phyloP scores from a whole-genome alignment of 2,329 filamentous ascomycete genomes.

The Thermomyces lanuginosus region DNA sequence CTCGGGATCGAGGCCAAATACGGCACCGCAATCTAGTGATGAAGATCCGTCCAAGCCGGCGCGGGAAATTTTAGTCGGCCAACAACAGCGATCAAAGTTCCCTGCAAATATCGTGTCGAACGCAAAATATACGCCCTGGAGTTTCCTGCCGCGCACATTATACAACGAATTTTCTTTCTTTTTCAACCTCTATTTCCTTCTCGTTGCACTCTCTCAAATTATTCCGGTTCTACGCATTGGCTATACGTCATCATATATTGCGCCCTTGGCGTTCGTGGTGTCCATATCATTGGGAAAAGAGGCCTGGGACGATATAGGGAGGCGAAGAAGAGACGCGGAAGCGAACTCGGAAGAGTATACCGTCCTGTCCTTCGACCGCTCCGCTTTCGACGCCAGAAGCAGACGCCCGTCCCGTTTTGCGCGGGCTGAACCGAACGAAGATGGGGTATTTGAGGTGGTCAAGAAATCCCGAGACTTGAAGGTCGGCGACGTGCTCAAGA shows the following conservation, averaged over 20 bases:
- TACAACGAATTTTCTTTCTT: conserved; percentile 99
- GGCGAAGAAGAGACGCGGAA: conserved; percentile 74
- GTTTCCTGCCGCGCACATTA: conserved; percentile 80
- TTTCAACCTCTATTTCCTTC: conserved; percentile 97
- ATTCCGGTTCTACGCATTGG: conserved; percentile 82
- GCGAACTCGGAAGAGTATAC: conserved; percentile 85
- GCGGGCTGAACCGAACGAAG: conserved; percentile 2
- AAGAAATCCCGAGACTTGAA: conserved; percentile 78
- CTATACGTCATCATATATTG: conserved; percentile 87
- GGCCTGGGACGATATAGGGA: conserved; percentile 78
- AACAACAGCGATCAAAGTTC: conserved; percentile 56
- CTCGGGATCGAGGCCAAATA: too few species aligned
- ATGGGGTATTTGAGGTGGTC: conserved; percentile 45
- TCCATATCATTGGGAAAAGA: conserved; percentile 89
- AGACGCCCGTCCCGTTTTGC: conserved; percentile 5
- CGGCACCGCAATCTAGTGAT: conserved; percentile 20
- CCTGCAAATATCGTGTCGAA: conserved; percentile 88
- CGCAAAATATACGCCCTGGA: conserved; percentile 91
- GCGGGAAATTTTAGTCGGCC: conserved; percentile 60
- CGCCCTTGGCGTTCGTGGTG: conserved; percentile 79
- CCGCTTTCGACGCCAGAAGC: conserved; percentile 7
- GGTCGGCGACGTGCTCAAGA: conserved; percentile 87
- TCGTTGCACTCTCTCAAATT: conserved; percentile 85
- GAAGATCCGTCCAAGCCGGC: conserved; percentile 40
- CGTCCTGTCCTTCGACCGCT: conserved; percentile 51